Evolutionary conservation across 257 asterid genomes (phyloP).

Genomic region (Ballota nigra): DNA sequence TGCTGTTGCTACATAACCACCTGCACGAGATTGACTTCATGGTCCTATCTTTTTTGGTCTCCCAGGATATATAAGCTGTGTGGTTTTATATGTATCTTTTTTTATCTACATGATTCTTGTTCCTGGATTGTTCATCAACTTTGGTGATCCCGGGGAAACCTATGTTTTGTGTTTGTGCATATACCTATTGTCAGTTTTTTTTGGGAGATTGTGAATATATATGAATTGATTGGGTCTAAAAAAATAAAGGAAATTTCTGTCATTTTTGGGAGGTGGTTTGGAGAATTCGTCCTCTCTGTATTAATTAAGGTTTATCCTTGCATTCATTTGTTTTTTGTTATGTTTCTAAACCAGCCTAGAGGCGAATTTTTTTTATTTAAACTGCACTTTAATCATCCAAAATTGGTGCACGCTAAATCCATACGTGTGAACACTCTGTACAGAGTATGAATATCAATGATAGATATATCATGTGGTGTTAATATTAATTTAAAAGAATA

Average conservation of each 20-base stretch:
- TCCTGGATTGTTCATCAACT: slow-evolving; percentile 14
- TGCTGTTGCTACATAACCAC: slow-evolving; percentile 52
- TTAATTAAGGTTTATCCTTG: neutral
- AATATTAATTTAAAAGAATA: no score
- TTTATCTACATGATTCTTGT: slow-evolving; percentile 10
- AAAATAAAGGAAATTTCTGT: neutral
- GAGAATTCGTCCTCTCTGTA: neutral
- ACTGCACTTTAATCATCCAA: no score
- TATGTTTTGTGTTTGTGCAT: neutral
- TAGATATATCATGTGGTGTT: neutral
- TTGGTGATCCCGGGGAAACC: slow-evolving; percentile 18
- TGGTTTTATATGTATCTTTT: neutral
- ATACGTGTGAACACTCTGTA: neutral
- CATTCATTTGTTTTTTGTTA: neutral
- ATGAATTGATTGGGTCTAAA: neutral
- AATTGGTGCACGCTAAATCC: neutral
- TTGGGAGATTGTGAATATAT: neutral
- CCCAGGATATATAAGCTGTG: neutral
- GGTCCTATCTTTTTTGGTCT: neutral
- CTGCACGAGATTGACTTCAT: slow-evolving; percentile 35
- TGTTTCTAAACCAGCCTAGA: no score
- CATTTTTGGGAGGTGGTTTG: neutral
- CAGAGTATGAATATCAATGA: no score
- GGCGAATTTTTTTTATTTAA: no score
- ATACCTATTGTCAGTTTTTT: neutral